Base-by-base conservation (phyloP, 495 filamentous ascomycete species). In the Penicillium atrosanguineum region DNA sequence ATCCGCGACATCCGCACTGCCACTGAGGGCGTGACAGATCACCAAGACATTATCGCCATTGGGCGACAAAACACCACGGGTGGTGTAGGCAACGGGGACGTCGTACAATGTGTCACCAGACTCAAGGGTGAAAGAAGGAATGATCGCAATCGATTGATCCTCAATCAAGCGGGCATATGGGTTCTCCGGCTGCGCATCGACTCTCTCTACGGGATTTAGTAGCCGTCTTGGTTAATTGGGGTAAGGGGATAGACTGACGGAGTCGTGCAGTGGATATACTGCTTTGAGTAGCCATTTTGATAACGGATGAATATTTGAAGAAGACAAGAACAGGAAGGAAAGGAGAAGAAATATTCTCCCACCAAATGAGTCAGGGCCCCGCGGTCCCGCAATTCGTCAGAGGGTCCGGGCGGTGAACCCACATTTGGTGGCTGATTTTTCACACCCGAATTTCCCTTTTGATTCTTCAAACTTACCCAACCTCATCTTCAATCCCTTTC, bases 21-120 rank as follows among this genome's bases (percentile, higher is more conserved):
- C 94, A 34, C 94, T 96, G 59, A 98, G 73, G 38, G 94, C 94
- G 74, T 98, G 94, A 71, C 94, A 98, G 60, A 98, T 95, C 46
- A 98, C 87, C 85, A 98, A 85, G 49, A 81, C 90, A 83, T 98
- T 98, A 75, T 96, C 88, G 39, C 81, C 76, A 28, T 83, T 73
- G 20, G 87, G 78, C 0, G 88, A 87, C 20, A 98, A 79, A 45
- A 78, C 77, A 55, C 94, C 94, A 43, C 87, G 80, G 0, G 87
- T 90, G 55, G 89, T 97, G 77, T 95, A 98, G 23, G 94, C 94
- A 48, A 98, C 81, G 2, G 91, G 93, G 12, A 96, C 89, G 83
- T 97, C 92, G 61, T 79, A 73, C 26, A 98, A 79, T 1, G 83
- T 88, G 26, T 87, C 91, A 18, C 94, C 94, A 14, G 92, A 97